Conservation (phyloP, 208 protist species). For the Crithidia acanthocephali region DNA sequence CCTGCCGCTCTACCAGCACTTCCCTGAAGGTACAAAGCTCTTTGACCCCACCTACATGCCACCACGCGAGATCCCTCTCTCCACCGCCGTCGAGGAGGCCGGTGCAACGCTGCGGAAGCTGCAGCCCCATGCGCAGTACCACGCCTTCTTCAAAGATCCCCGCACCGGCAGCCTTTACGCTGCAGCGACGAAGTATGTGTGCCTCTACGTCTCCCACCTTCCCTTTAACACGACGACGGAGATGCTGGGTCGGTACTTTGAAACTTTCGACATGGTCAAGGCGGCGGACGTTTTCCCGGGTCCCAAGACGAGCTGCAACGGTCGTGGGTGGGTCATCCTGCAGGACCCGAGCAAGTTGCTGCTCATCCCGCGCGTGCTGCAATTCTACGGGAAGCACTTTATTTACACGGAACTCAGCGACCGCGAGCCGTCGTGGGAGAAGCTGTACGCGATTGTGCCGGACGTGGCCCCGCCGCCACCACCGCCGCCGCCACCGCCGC, state of each 20-base stretch:
- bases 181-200: conserved; percentile 43
- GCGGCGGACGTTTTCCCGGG: conserved; percentile 69
- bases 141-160: conserved; percentile 61
- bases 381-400: conserved; percentile 70
- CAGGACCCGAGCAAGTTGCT: conserved; percentile 58
- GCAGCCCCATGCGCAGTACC: conserved; percentile 71
- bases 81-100: conserved; percentile 44
- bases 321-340: conserved; percentile 79
- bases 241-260: conserved; percentile 81
- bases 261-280: conserved; percentile 70
- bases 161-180: conserved; percentile 42
- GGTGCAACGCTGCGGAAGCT: conserved; percentile 73
- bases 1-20: conserved; percentile 62
- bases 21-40: conserved; percentile 66
- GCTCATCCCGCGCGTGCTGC: conserved; percentile 57
- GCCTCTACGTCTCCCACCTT: conserved; percentile 73
- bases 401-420: conserved; percentile 72
- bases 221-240: conserved; percentile 70
- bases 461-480: conserved; percentile 22
- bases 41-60: conserved; percentile 68
- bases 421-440: conserved; percentile 43
- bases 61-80: conserved; percentile 57
- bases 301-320: conserved; percentile 49
- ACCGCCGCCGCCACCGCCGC: conserved; percentile 28
- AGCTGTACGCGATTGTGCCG: conserved; percentile 27